Conservation (phyloP, 768 basidiomycete genomes). For the Pulveroboletus ravenelii region DNA sequence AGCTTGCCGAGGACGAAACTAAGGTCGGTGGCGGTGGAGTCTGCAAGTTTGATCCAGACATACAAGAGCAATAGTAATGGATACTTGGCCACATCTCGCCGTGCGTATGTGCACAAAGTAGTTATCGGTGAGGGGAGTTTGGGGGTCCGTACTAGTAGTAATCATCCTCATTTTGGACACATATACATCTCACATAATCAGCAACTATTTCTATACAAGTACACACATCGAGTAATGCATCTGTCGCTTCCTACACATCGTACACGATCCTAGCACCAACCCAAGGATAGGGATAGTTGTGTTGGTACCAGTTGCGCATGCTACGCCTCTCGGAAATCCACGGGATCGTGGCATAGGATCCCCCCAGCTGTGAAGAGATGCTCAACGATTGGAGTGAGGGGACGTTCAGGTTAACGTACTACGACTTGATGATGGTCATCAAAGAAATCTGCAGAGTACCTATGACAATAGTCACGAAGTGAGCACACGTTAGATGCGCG, state of each 20-base stretch:
- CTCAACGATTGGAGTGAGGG: not conserved
- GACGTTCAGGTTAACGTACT: slow-evolving; percentile 44
- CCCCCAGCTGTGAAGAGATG: slow-evolving; percentile 62
- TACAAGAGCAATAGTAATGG: slow-evolving; percentile 73
- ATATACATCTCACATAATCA: slow-evolving; percentile 14
- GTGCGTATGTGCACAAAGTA: not conserved
- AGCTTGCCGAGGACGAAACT: slow-evolving; percentile 71
- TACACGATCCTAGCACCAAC: slow-evolving; percentile 69
- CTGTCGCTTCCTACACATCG: slow-evolving; percentile 30
- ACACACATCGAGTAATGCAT: too few species aligned
- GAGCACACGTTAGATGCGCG: not conserved
- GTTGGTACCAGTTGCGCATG: slow-evolving; percentile 89
- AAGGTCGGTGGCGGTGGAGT: slow-evolving; percentile 69
- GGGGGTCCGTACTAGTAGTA: too few species aligned
- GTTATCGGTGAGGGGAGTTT: too few species aligned
- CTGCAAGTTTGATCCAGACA: slow-evolving; percentile 41
- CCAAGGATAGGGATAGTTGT: slow-evolving; percentile 89
- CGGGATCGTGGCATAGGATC: slow-evolving; percentile 83
- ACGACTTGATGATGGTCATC: slow-evolving; percentile 84
- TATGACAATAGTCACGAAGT: slow-evolving; percentile 23
- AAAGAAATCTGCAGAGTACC: slow-evolving; percentile 87
- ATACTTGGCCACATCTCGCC: slow-evolving; percentile 40
- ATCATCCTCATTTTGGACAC: too few species aligned
- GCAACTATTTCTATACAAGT: not conserved
- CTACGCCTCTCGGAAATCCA: slow-evolving; percentile 71